Evolutionary conservation across 441 rosid species (phyloP).

Genomic region (Metrosideros polymorpha): DNA sequence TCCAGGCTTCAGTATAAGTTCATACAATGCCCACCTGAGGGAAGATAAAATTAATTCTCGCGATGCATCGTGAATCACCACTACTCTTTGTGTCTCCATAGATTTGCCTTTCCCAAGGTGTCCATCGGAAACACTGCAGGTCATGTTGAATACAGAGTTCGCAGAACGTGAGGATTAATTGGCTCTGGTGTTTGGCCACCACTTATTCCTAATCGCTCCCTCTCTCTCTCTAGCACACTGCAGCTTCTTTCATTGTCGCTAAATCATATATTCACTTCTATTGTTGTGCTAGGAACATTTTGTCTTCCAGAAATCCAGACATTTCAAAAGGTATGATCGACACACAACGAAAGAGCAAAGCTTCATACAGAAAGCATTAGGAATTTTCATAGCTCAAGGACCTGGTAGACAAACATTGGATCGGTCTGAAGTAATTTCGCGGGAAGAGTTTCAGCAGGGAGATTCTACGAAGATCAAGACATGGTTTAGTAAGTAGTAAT

Average conservation of each 20-base stretch:
- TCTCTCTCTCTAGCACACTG: not conserved
- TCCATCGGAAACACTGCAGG: not conserved
- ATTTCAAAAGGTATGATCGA: not conserved
- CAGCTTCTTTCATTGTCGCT: not conserved
- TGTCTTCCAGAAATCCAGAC: too few species aligned
- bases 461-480: not conserved
- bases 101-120: not conserved
- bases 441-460: not conserved
- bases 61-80: slow-evolving; percentile 51
- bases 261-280: not conserved
- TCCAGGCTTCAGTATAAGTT: slow-evolving; percentile 35
- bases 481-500: not conserved
- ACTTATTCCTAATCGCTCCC: not conserved
- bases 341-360: not conserved
- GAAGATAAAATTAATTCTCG: slow-evolving; percentile 24
- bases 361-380: not conserved
- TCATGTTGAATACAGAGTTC: not conserved
- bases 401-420: not conserved
- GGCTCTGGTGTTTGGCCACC: not conserved
- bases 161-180: not conserved
- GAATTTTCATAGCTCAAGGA: not conserved
- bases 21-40: slow-evolving; percentile 19
- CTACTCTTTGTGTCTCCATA: slow-evolving; percentile 34
- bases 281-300: not conserved
- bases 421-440: not conserved